Conservation (phyloP, 2,329 filamentous ascomycete species). For the Leptographium radiaticola region DNA sequence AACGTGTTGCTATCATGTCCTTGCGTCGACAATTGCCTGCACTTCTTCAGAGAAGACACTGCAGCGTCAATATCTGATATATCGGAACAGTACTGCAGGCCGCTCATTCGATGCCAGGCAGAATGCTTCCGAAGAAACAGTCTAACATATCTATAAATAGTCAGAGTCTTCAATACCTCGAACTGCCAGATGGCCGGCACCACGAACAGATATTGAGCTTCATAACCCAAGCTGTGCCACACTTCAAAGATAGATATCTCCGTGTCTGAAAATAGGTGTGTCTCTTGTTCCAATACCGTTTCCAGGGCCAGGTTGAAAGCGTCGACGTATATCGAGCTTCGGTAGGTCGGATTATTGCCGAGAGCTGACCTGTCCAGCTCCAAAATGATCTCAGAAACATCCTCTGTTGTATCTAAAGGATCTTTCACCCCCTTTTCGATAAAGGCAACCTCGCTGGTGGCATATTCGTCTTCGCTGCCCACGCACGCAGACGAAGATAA, state of each 20-base stretch:
- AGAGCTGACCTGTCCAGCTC: not conserved
- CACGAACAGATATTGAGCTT: conserved; percentile 77
- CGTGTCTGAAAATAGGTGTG: conserved; percentile 69
- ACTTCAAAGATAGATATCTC: conserved; percentile 65
- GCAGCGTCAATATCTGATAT: conserved; percentile 60
- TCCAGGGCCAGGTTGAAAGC: conserved; percentile 89
- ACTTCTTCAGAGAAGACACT: conserved; percentile 48
- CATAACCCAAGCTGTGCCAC: conserved; percentile 65
- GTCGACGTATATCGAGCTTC: conserved; percentile 90
- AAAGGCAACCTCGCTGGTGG: not conserved
- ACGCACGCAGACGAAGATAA: not conserved
- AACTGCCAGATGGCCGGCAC: not conserved
- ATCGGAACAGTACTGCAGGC: conserved; percentile 69
- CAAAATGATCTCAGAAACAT: not conserved
- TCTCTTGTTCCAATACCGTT: conserved; percentile 80
- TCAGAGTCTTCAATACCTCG: not conserved
- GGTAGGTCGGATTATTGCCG: conserved; percentile 29
- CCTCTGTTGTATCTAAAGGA: not conserved
- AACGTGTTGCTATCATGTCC: not conserved
- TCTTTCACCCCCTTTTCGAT: not conserved
- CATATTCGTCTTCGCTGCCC: not conserved
- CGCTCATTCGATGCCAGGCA: conserved; percentile 74
- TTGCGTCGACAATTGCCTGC: conserved; percentile 17
- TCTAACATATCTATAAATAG: conserved; percentile 41
- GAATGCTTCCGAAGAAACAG: conserved; percentile 86